These are phyloP conservation scores for Pseudotulostoma volvatum DNA, from an alignment of 495 filamentous ascomycete genomes.

Conservation along the genomic window DNA sequence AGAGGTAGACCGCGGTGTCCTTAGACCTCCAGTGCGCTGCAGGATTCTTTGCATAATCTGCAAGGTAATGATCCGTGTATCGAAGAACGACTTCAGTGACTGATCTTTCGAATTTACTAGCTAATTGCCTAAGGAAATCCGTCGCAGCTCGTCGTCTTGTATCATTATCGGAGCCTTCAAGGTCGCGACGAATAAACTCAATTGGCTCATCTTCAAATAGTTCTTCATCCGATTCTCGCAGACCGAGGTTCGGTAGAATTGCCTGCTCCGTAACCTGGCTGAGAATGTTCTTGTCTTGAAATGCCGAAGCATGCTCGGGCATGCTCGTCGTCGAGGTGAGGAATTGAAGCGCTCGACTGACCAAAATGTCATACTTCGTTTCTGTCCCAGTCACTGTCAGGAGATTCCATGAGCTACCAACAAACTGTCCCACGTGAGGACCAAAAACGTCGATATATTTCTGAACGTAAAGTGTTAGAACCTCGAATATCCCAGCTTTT, in stretches of 20 bases:
- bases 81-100: conserved; percentile 68
- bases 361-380: conserved; percentile 88
- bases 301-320: conserved; percentile 58
- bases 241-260: conserved; percentile 75
- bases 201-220: conserved; percentile 97
- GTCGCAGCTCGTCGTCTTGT: conserved; percentile 83
- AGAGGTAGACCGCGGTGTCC: conserved; percentile 91
- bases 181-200: conserved; percentile 88
- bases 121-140: conserved; percentile 75
- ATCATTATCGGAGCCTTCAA: conserved; percentile 92
- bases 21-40: conserved; percentile 83
- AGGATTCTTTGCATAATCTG: conserved; percentile 49
- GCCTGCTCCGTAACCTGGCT: conserved; percentile 85
- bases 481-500: conserved; percentile 85
- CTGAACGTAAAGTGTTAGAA: conserved; percentile 66
- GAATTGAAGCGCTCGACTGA: conserved; percentile 86
- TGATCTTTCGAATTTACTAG: conserved; percentile 67
- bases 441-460: conserved; percentile 93
- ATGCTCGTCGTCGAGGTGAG: conserved; percentile 74
- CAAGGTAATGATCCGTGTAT: conserved; percentile 67
- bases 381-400: conserved; percentile 71
- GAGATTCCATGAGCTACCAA: conserved; percentile 77
- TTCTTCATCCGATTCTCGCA: conserved; percentile 86
- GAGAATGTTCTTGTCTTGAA: conserved; percentile 63
- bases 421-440: conserved; percentile 58